Conservation (phyloP, 257 asterid genomes). For the Solanum paucissectum region DNA sequence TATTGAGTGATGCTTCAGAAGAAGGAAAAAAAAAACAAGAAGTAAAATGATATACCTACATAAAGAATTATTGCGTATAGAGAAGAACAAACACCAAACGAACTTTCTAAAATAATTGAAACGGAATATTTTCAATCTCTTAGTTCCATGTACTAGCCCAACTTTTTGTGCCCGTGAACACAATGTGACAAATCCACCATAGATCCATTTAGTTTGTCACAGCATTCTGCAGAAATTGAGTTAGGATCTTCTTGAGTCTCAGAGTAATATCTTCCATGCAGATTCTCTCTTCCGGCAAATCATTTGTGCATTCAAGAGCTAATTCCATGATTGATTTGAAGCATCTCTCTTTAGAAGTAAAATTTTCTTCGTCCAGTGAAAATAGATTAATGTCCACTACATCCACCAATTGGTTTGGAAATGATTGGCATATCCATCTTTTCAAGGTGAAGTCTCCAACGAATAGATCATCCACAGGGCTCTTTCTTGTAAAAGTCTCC, state of each 20-base stretch:
- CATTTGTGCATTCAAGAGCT: slow-evolving; percentile 2
- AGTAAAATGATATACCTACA: neutral
- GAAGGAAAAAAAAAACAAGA: neutral
- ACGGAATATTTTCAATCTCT: neutral
- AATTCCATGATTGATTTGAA: neutral
- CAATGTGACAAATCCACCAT: neutral
- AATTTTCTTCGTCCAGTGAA: neutral
- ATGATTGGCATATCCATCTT: neutral
- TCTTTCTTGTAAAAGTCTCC: slow-evolving; percentile 9
- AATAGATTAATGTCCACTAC: neutral
- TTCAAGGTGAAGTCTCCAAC: neutral
- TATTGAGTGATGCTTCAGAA: neutral
- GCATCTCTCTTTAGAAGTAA: neutral
- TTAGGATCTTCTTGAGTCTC: slow-evolving; percentile 1
- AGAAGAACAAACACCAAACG: neutral
- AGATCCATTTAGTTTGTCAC: neutral
- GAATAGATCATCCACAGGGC: neutral
- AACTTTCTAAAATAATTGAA: neutral
- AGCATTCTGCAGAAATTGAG: neutral
- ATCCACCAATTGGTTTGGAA: neutral
- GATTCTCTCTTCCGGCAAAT: neutral
- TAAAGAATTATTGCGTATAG: neutral
- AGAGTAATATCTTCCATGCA: neutral
- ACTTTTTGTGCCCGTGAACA: neutral
- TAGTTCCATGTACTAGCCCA: neutral